Conservation (phyloP, 208 protist species). For the Leishmania amazonensis region DNA sequence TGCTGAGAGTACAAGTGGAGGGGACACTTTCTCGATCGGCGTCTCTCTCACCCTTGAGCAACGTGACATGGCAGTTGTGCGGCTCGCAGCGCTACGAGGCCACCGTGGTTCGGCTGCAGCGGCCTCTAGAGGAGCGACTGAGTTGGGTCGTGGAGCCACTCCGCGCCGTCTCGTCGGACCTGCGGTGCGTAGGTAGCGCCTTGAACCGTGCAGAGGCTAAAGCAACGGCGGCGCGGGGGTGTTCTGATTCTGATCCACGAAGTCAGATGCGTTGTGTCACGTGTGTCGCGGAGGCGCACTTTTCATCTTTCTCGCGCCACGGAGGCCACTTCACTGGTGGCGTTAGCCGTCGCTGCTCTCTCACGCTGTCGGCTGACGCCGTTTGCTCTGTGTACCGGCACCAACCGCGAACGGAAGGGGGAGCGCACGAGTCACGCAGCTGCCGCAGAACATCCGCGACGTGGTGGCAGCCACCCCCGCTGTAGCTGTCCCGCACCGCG, state of each 20-base stretch:
- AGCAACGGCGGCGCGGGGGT: neutral
- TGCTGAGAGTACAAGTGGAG: slow-evolving; percentile 23
- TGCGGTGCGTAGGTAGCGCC: neutral
- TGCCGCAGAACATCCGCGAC: neutral
- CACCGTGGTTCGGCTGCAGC: neutral
- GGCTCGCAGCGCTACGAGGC: slow-evolving; percentile 25
- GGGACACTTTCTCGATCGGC: slow-evolving; percentile 2
- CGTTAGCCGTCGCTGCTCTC: neutral
- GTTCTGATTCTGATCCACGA: neutral
- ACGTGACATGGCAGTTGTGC: slow-evolving; percentile 19
- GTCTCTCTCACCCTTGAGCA: neutral
- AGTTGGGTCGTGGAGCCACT: slow-evolving; percentile 26
- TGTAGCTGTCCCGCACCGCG: slow-evolving; percentile 5
- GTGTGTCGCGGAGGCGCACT: neutral
- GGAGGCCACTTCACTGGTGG: neutral
- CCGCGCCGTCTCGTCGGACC: neutral
- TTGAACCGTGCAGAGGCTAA: neutral
- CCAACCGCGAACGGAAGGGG: neutral
- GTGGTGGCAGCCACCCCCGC: slow-evolving; percentile 27
- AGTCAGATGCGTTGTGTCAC: neutral
- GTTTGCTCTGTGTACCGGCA: neutral
- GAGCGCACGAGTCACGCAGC: neutral
- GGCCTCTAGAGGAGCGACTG: neutral
- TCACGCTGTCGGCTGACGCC: neutral
- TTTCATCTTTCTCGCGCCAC: neutral